Base-by-base conservation (phyloP, 2,329 filamentous ascomycete genomes). In the Plenodomus lindquistii region DNA sequence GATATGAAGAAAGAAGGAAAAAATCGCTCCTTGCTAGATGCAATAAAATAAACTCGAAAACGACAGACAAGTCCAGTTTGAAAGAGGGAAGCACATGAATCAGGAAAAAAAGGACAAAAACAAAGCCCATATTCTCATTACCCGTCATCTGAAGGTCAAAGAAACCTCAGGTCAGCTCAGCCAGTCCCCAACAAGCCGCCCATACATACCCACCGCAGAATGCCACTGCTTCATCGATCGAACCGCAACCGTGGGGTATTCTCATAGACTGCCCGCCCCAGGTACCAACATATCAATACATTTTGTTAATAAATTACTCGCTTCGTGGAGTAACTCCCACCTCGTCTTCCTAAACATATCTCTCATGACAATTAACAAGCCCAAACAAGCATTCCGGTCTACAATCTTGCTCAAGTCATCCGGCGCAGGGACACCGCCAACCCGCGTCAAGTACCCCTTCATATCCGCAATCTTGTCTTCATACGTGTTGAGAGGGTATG, bases 281-380 rank as follows among this genome's bases (percentile, higher is more conserved):
- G 68, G 69, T 17, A 70, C 59, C 9, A 85, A 69, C 73, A 83
- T 81, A 52, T 84, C 79, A 56, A 96, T 89, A 70, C 92, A 96
- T 68, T 91, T 94, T 46, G 81, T 85, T 65, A 97, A 72, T 52
- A 96, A 75, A 18, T 84, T 87, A 24, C 88, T 88, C 29, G 91
- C 93, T 73, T 97, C 94, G 48, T 94, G 87, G 54, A 97, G 77
- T 45, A 97, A 75, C 76, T 97, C 92, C 93, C 93, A 97, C 40
- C 91, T 81, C 24, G 91, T 91, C 62, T 86, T 86, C 57, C 82
- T 79, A 69, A 97, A 97, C 35, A 88, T 87, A 47, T 91, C 87
- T 53, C 87, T 85, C 50, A 99, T 80, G 27, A 96, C 82, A 73
- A 94, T 81, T 57, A 97, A 74, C 67, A 97, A 72, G 0, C 91